Base-by-base conservation (phyloP, 768 basidiomycete species). In the Pisolithus tinctorius region DNA sequence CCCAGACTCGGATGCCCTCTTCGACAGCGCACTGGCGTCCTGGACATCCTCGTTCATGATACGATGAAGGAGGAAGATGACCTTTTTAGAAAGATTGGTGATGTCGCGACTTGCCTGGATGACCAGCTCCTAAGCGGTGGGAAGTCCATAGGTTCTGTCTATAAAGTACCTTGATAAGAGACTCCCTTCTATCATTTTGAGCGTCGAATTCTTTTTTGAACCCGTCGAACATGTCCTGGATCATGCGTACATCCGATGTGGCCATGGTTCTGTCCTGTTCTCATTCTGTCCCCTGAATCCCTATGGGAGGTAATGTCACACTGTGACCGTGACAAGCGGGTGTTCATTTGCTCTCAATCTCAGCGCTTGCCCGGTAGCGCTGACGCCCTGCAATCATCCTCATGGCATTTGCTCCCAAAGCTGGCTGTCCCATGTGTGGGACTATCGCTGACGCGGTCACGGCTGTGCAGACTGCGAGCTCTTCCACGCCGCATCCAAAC, bases 61-160 rank as follows among this genome's bases (percentile, higher is more conserved):
- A 46, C 93, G 86, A 62, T 97, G 95, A 4, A 97, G 75, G 38
- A 91, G 82, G 64, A 98, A 98, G 56, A 99, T 97, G 57, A 83
- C 75, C 69, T 91, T 94, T 68, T 99, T 99, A 47, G 93, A 92
- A 34, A 88, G 75, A 58, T 84, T 88, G 25, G 94, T 97, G 47
- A 92, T 79, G 69, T 96, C 93, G 34, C 95, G 83, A 63, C 83
- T 86, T 37, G 80, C 76, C 88, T 91, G 65, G 23, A 47, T 14
- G 49, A 51, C 29, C 39, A 48, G 48, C 40, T 45, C 50, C 38
- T 57, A 54, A 45, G 29, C 27, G 25, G 16, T 48, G n/a, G 6
- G 17, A 17, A 34, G 29, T 34, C 31, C 29, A 10, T 9, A 6
- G 48, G 49, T 37, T 36, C n/a, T 37, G 34, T 37, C 47, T 48